Conservation (phyloP, 345 rosid genomes). For the Melastoma malabathricum region DNA sequence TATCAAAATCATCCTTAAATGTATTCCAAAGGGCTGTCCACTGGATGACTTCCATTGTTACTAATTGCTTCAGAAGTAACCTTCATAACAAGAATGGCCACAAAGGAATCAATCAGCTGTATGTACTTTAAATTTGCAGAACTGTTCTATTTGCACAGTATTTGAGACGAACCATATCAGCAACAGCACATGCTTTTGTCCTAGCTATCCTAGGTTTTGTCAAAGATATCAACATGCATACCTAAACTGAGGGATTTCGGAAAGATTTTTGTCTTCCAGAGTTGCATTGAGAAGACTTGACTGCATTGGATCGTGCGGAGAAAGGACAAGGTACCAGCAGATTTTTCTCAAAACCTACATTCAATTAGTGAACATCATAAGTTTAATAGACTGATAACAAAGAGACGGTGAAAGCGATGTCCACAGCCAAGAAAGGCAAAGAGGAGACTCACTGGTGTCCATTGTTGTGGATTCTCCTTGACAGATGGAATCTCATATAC, state of each 20-base stretch:
- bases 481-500: conserved; percentile 90
- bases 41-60: conserved; percentile 94
- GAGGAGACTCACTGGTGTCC: conserved; percentile 13
- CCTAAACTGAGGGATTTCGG: conserved; percentile 79
- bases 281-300: conserved; percentile 76
- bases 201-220: not conserved
- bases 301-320: conserved; percentile 82
- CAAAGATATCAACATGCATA: conserved; percentile 10
- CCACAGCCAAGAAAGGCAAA: no score
- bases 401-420: not conserved
- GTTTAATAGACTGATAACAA: not conserved
- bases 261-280: conserved; percentile 71
- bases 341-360: conserved; percentile 68
- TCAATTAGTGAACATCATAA: conserved; percentile 1
- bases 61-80: conserved; percentile 73
- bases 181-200: not conserved
- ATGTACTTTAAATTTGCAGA: not conserved
- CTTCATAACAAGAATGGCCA: conserved; percentile 18
- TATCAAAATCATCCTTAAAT: conserved; percentile 75
- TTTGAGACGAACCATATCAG: no score
- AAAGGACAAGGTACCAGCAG: conserved; percentile 68
- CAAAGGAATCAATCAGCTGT: not conserved
- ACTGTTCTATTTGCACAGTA: no score
- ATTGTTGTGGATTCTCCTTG: conserved; percentile 52
- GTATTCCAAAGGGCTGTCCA: conserved; percentile 93